These are phyloP conservation scores for Talaromyces trachyspermus DNA, from an alignment of 495 filamentous ascomycete genomes.

Conservation along the genomic window DNA sequence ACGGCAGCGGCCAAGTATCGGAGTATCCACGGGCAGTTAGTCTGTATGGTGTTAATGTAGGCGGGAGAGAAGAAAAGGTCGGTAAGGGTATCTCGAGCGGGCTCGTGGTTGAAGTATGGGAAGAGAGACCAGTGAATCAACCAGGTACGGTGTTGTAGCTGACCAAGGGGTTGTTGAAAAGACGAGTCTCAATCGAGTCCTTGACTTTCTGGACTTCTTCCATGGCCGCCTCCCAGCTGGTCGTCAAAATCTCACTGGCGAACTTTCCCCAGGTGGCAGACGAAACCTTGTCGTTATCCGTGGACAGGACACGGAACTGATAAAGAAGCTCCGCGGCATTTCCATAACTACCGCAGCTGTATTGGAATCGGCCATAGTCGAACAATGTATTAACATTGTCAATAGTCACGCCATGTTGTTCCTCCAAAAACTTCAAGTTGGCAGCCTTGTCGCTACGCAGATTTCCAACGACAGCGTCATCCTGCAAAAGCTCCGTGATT, in stretches of 20 bases:
- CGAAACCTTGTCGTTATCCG: slow-evolving; percentile 92
- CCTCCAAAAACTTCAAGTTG: slow-evolving; percentile 93
- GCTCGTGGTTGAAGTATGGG: slow-evolving; percentile 97
- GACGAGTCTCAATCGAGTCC: slow-evolving; percentile 81
- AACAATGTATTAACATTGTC: slow-evolving; percentile 93
- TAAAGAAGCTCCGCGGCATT: slow-evolving; percentile 85
- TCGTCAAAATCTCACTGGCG: slow-evolving; percentile 85
- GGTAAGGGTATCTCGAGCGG: slow-evolving; percentile 80
- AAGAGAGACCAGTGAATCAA: slow-evolving; percentile 97
- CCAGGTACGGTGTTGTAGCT: slow-evolving; percentile 92
- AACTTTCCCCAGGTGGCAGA: slow-evolving; percentile 95
- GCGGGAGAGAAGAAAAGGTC: slow-evolving; percentile 93
- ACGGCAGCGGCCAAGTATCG: slow-evolving; percentile 92
- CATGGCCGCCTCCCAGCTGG: slow-evolving; percentile 91
- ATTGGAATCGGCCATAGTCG: slow-evolving; percentile 92
- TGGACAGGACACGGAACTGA: slow-evolving; percentile 93
- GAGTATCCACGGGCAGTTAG: slow-evolving; percentile 92
- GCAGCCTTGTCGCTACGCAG: slow-evolving; percentile 92
- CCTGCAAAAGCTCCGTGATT: slow-evolving; percentile 74
- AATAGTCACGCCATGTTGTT: slow-evolving; percentile 83
- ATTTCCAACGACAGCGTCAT: slow-evolving; percentile 80
- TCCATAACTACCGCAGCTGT: slow-evolving; percentile 87
- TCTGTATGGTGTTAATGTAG: slow-evolving; percentile 99
- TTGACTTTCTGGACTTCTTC: slow-evolving; percentile 92
- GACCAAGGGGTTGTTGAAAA: slow-evolving; percentile 94